These are phyloP conservation scores for Trichoderma asperelloides DNA, from an alignment of 495 filamentous ascomycete genomes.

Conservation along the genomic window DNA sequence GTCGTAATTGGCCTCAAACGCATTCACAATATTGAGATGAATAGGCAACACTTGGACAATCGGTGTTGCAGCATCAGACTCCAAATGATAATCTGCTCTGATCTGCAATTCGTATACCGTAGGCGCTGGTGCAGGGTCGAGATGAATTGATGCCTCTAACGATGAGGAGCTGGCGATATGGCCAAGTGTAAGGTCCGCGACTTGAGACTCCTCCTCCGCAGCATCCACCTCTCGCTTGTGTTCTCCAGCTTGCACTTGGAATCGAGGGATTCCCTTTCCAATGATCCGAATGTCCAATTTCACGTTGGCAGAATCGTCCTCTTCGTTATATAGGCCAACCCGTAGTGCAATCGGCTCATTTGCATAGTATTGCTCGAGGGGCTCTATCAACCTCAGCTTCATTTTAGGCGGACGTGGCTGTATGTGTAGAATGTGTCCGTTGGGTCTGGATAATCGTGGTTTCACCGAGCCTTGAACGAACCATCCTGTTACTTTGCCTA, in stretches of 20 bases:
- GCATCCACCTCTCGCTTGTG: slow-evolving; percentile 19
- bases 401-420: slow-evolving; percentile 90
- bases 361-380: slow-evolving; percentile 67
- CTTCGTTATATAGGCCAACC: slow-evolving; percentile 69
- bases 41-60: slow-evolving; percentile 62
- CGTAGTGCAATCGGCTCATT: slow-evolving; percentile 63
- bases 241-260: slow-evolving; percentile 33
- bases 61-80: slow-evolving; percentile 74
- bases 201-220: slow-evolving; percentile 25
- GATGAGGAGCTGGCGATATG: slow-evolving; percentile 43
- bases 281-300: slow-evolving; percentile 59
- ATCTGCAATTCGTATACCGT: slow-evolving; percentile 62
- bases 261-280: slow-evolving; percentile 46
- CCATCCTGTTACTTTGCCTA: slow-evolving; percentile 39
- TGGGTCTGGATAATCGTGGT: slow-evolving; percentile 38
- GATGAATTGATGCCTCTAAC: slow-evolving; percentile 28
- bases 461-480: slow-evolving; percentile 41
- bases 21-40: slow-evolving; percentile 62
- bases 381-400: slow-evolving; percentile 53
- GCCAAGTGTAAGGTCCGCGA: slow-evolving; percentile 27
- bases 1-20: slow-evolving; percentile 85
- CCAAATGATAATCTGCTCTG: slow-evolving; percentile 63
- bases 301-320: slow-evolving; percentile 68
- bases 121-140: slow-evolving; percentile 43
- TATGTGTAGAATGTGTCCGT: slow-evolving; percentile 52